Conservation (phyloP, 441 rosid species). For the Euphorbia schlechtendalii region DNA sequence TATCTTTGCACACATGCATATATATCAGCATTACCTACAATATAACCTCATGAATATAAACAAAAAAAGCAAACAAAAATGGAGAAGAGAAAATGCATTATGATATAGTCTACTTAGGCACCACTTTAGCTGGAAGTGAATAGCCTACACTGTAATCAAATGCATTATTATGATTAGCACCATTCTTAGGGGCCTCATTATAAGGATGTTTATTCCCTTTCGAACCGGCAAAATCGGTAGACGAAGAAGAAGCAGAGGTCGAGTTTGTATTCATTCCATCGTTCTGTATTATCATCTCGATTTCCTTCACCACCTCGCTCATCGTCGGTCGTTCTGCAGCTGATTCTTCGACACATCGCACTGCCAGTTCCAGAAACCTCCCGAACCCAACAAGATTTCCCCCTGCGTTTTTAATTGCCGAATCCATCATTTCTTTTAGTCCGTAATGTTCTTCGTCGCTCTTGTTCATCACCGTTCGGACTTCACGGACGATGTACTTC, state of each 20-base stretch:
- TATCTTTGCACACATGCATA: background rate
- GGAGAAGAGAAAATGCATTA: background rate
- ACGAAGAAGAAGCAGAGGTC: constrained; percentile 76
- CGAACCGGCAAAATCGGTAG: constrained; percentile 59
- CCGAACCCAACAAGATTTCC: constrained; percentile 45
- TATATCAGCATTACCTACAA: background rate
- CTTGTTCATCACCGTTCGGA: constrained; percentile 41
- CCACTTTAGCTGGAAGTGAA: constrained; percentile 47
- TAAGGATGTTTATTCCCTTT: constrained; percentile 52
- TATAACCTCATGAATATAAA: background rate
- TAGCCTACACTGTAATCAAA: constrained; percentile 76
- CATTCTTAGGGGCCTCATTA: constrained; percentile 44
- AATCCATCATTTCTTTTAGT: constrained; percentile 64
- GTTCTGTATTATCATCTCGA: constrained; percentile 68
- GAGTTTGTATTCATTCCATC: constrained; percentile 69
- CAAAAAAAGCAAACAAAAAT: background rate
- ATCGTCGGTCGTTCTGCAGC: constrained; percentile 82
- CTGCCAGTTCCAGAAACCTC: constrained; percentile 60
- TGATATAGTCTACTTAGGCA: constrained; percentile 42
- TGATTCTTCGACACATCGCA: constrained; percentile 84
- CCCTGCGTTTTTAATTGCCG: constrained; percentile 40
- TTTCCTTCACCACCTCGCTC: constrained; percentile 86
- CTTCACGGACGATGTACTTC: constrained; percentile 79
- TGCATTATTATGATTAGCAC: constrained; percentile 24
- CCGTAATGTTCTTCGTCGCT: constrained; percentile 64